Percentiles rank a stretch among this genome's conserved stretches.
Evolutionary conservation across 768 basidiomycete species (phyloP).

Genomic region (Cytidiella melzeri): DNA sequence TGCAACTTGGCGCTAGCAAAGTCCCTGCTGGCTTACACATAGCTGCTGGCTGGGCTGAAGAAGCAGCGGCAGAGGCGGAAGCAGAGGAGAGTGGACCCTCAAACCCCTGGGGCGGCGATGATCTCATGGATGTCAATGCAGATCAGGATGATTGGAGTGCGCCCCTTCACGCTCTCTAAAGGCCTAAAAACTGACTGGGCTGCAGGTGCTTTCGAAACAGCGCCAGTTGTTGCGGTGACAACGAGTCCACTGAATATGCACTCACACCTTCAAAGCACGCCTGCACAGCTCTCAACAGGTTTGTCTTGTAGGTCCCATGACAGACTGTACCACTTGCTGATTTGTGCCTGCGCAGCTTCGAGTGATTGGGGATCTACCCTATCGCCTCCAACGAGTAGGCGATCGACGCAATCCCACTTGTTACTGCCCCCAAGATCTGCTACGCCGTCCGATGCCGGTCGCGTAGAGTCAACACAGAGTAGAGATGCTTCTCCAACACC

Average conservation of each 20-base stretch:
- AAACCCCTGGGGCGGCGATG: conserved; percentile 66
- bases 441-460: conserved; percentile 19
- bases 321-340: not conserved
- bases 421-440: conserved; percentile 8
- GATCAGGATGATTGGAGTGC: conserved; percentile 94
- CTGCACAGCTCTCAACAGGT: not conserved
- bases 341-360: not conserved
- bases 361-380: conserved; percentile 9
- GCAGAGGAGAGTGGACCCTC: conserved; percentile 23
- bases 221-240: conserved; percentile 20
- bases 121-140: conserved; percentile 90
- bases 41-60: conserved; percentile 49
- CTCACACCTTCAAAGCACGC: conserved; percentile 15
- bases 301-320: no score
- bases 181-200: not conserved
- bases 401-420: not conserved
- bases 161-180: conserved; percentile 22
- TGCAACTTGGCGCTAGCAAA: conserved; percentile 67
- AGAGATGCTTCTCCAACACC: conserved; percentile 14
- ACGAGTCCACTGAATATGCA: conserved; percentile 16
- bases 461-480: conserved; percentile 9
- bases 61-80: conserved; percentile 40
- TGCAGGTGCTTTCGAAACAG: conserved; percentile 29
- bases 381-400: not conserved
- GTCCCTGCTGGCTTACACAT: conserved; percentile 28